A percentile compares a stretch with the other conserved stretches of the same genome.
phyloP scores from a whole-genome alignment of 495 filamentous ascomycete species.

The Penicillium herquei region DNA sequence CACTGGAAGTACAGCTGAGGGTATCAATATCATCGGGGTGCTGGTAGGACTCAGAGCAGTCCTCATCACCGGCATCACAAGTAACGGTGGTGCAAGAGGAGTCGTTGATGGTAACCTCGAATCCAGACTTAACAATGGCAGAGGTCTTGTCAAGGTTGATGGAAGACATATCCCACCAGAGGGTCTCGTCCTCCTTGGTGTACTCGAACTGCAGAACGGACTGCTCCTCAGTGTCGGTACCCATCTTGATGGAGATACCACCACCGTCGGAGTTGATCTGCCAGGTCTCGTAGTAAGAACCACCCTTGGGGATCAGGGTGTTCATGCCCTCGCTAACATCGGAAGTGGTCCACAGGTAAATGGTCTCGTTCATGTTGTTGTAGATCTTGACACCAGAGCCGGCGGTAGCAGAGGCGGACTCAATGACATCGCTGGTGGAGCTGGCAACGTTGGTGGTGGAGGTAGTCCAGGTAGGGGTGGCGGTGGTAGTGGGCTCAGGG shows the following conservation, averaged over 20 bases:
- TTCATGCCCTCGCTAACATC: conserved; percentile 24
- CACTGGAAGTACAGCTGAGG: conserved; percentile 20
- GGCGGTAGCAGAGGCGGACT: conserved; percentile 9
- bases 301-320: conserved; percentile 21
- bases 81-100: conserved; percentile 25
- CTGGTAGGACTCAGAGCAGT: conserved; percentile 37
- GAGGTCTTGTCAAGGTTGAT: conserved; percentile 36
- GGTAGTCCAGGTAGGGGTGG: conserved; percentile 6
- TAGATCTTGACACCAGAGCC: conserved; percentile 30
- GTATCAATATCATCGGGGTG: conserved; percentile 32
- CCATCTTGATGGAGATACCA: conserved; percentile 44
- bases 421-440: conserved; percentile 5
- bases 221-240: conserved; percentile 22
- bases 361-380: conserved; percentile 34
- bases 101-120: conserved; percentile 31
- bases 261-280: conserved; percentile 36
- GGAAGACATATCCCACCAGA: conserved; percentile 47
- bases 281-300: conserved; percentile 30
- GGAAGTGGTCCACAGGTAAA: conserved; percentile 39
- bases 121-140: conserved; percentile 30
- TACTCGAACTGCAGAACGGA: conserved; percentile 47
- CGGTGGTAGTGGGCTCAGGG: neutral
- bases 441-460: conserved; percentile 8
- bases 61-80: conserved; percentile 32
- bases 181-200: conserved; percentile 35